Base-by-base conservation (phyloP, 1,284 basidiomycete species). In the Leucocoprinus gongylophorus region DNA sequence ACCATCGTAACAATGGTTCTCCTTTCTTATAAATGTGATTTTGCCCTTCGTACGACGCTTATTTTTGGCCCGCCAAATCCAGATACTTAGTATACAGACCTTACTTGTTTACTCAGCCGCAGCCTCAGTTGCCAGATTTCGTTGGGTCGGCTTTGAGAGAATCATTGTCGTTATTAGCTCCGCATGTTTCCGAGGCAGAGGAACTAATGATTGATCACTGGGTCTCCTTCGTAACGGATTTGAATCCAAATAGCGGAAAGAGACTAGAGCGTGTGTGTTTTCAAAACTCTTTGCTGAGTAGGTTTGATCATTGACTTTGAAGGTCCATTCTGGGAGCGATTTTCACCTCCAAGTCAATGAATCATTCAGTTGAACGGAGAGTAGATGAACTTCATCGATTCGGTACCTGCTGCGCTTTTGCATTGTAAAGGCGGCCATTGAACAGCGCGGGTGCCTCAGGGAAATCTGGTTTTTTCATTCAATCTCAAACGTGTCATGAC, bases 61-160 rank as follows among this genome's bases (percentile, higher is more conserved):
- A n/a, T n/a, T n/a, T n/a, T n/a, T n/a, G n/a, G n/a, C n/a, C n/a
- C n/a, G n/a, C n/a, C n/a, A n/a, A n/a, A n/a, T n/a, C n/a, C n/a
- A n/a, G n/a, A n/a, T n/a, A n/a, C n/a, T n/a, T n/a, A n/a, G n/a
- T n/a, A n/a, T n/a, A n/a, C n/a, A n/a, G n/a, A n/a, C n/a, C n/a
- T 1, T 80, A 79, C 55, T 62, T 75, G 5, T 79, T 79, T 60
- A 72, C 73, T 2, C 70, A 78, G 44, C 72, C 70, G 5, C 67
- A 71, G 42, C 63, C 64, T 10, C 26, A 56, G 4, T 49, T 33
- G 2, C 46, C 46, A 17, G 55, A 64, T 2, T 58, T 57, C 17
- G 38, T 62, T 18, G 75, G 74, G 46, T 20, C 28, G 23, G 20
- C 37, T 7, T 35, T 40, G n/a, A 35, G n/a, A 35, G 12, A 20